Evolutionary conservation across 2,329 filamentous ascomycete species (phyloP), one percentile per base, ranked within the genome.

Genomic region (Epichloe sibirici): DNA sequence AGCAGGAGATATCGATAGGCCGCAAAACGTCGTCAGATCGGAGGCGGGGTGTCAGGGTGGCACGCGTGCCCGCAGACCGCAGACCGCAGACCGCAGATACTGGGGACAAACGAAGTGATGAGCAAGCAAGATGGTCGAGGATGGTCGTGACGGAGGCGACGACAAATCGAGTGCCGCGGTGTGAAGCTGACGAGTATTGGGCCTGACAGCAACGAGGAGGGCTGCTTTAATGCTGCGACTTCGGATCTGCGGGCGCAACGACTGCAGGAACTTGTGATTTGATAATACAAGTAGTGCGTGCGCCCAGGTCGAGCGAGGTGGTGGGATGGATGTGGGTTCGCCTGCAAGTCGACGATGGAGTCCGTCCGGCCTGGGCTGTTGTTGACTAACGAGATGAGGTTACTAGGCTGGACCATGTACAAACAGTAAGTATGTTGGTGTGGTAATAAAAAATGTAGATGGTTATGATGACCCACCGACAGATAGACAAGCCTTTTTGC

Each of bases 21-120:
- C 37, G 50, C 40, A 40, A 45, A 43, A 38, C 40, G 12, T 51
- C 17, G 45, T 48, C 49, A 39, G 52, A 45, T 42, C 51, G 17
- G 38, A 46, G 49, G 45, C 49, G 49, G 52, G 42, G 39, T 45
- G 40, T 17, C 35, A 4, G 28, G 42, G 43, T 11, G 49, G 49
- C 49, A 49, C 45, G 28, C 39, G 52, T 51, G 45, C 49, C 39
- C 31, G 23, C 34, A 47, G 37, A 40, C 15, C 38, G 51, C 45
- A 47, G 43, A 44, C 25, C 25, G 45, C 45, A 43, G 40, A 43
- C 21, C 21, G 31, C 39, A 31, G 39, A 53, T 34, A 42, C 46
- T 37, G 3, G 37, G 13, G 35, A 50, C 37, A 15, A 5, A 47
- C 13, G 45, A 21, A 23, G 42, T 9, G 25, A 13, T 2, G 28